Base-by-base conservation (phyloP, 257 asterid species). In the Craterostigma plantagineum region DNA sequence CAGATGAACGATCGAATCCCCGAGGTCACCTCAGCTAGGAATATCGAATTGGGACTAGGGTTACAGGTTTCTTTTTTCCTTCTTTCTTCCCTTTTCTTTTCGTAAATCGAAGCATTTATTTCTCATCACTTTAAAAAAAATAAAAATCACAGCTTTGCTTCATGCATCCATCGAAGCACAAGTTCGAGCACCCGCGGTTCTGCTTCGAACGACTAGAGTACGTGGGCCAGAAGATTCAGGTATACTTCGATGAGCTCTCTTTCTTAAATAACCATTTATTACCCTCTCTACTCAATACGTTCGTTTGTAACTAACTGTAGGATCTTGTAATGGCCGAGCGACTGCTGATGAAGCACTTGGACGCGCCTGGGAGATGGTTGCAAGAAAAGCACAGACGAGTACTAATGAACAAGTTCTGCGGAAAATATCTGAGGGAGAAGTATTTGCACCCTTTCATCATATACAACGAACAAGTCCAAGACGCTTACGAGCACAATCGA, bases 321-420 rank as follows among this genome's bases (percentile, higher is more conserved):
- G 99, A 90, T 61, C 80, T 90, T 47, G 94, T 79, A 53, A 63
- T 90, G 93, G 96, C 99, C 0, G 96, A 90, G 73, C 77, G 94
- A 61, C 49, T 83, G 63, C 91, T 90, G 0, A 75, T 90, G 94
- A 90, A 90, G 72, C 99, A 90, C 59, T 63, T 90, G 12, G 95
- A 90, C 53, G 99, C 95, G 43, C 99, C 99, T 0, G 96, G 99
- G 14, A 75, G 66, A 62, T 83, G 99, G 99, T 16, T 90, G 47
- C 84, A 77, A 42, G 95, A 79, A 59, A 77, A 55, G 57, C 99
- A 90, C 69, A 66, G 95, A 0, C 58, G 77, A 14, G 48, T 84
- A 7, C 68, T 90, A 33, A 90, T 90, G 99, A 90, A 90, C 77
- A 90, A 90, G 65, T 83, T 79, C 58, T 90, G 99, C 1, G 99